Evolutionary conservation across 805 yeast species (phyloP).

Genomic region (Spencermartinsiella europaea): DNA sequence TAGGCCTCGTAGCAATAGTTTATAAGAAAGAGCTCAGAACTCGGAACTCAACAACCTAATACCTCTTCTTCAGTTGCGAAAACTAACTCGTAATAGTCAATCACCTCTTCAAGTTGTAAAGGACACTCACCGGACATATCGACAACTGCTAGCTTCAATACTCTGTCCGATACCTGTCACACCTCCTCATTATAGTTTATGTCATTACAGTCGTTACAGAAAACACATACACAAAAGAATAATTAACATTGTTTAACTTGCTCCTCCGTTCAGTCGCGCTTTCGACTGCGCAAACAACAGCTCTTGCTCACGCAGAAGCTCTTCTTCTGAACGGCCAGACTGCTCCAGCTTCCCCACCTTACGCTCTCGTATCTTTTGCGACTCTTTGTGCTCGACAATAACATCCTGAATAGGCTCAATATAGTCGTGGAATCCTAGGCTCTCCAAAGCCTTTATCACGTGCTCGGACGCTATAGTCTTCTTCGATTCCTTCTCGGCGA

Average conservation of each 20-base stretch:
- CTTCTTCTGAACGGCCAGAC: constrained; percentile 89
- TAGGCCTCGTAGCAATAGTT: too few species aligned
- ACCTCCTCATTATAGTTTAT: neutral
- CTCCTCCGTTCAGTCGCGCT: constrained; percentile 21
- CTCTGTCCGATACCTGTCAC: too few species aligned
- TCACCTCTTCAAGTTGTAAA: too few species aligned
- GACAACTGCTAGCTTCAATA: too few species aligned
- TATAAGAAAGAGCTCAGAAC: too few species aligned
- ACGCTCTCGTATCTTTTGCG: constrained; percentile 78
- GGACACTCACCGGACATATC: too few species aligned
- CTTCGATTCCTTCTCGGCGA: constrained; percentile 93
- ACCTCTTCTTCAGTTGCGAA: too few species aligned
- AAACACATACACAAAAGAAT: neutral
- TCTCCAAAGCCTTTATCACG: constrained; percentile 82
- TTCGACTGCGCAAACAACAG: constrained; percentile 60
- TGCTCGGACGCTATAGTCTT: constrained; percentile 97
- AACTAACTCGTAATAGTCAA: too few species aligned
- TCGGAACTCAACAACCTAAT: too few species aligned
- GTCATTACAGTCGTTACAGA: constrained; percentile 1
- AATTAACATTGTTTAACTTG: constrained; percentile 1
- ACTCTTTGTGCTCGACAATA: constrained; percentile 80
- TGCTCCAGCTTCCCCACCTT: constrained; percentile 90
- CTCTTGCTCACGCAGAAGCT: constrained; percentile 85
- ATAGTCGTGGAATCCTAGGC: constrained; percentile 81
- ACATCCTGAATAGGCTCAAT: constrained; percentile 76